Evolutionary conservation across 164 flowering plant genomes (phyloP), one percentile per base, ranked within the genome.

Genomic region (Hamamelis virginiana): DNA sequence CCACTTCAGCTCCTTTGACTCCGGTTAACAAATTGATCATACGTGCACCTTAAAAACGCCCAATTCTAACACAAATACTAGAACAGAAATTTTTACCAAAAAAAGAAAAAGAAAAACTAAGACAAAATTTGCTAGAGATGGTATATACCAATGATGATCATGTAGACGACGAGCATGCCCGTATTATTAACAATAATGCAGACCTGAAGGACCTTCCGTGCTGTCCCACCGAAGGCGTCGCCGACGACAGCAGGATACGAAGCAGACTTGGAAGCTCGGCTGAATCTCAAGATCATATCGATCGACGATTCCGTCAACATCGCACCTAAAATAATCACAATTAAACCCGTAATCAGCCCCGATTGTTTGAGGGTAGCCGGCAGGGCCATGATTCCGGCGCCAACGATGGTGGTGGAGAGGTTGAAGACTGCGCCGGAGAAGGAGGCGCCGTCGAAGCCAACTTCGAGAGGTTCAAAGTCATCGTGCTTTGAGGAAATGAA

Each of bases 361-460:
- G 90, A 64, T 45, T 84, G 87, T 76, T 82, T 88, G 25, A 90
- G 66, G 8, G 89, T 81, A 1, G 93, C 93, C 26, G 97, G 93
- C 9, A 89, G 78, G 1, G 91, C 89, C 93, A 86, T 89, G 81
- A 89, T 89, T 8, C 93, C 93, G 50, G 95, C 95, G 4, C 97
- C 97, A 18, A 91, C 86, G 14, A 90, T 81, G 15, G 91, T 88
- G 65, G 95, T 88, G 9, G 97, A 87, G 18, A 91, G 86, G 68
- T 91, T 91, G 72, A 90, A 90, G 12, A 91, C 92, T 12, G 97
- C 91, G 48, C 97, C 95, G 53, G 87, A 78, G 78, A 82, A 85
- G 0, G 95, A 91, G 12, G 97, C 94, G 27, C 91, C 94, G 22
- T 64, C 64, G 72, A 85, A 77, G 15, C 81, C 88, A 3, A 56